Percentiles rank a stretch among this genome's conserved stretches.
Evolutionary conservation across 805 yeast species (phyloP).

Genomic region (Metschnikowia vanudenii): DNA sequence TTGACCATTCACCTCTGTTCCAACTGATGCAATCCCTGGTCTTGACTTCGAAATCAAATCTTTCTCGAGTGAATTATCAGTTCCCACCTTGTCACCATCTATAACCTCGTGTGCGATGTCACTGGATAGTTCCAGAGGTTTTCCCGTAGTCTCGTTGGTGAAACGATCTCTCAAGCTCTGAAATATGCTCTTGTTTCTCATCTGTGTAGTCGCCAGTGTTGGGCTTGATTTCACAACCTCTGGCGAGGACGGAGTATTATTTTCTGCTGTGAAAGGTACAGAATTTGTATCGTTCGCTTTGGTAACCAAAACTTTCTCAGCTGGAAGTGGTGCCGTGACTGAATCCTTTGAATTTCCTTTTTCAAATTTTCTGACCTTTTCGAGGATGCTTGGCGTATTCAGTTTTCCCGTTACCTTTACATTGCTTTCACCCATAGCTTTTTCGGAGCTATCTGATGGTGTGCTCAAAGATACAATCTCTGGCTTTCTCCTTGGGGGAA

Average conservation of each 20-base stretch:
- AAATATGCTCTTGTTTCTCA: conserved; percentile 31
- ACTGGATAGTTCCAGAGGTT: neutral
- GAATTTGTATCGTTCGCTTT: neutral
- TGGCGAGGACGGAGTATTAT: neutral
- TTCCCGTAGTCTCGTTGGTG: conserved; percentile 13
- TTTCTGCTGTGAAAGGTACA: neutral
- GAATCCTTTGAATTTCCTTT: neutral
- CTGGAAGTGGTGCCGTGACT: neutral
- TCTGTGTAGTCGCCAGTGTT: conserved; percentile 10
- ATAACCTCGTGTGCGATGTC: neutral
- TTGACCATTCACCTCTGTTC: neutral
- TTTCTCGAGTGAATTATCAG: neutral
- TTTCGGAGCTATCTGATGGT: neutral
- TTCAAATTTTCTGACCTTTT: conserved; percentile 10
- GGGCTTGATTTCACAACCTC: conserved; percentile 1
- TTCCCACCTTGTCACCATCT: neutral
- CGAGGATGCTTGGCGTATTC: conserved; percentile 9
- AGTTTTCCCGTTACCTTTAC: neutral
- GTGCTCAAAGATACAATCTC: neutral
- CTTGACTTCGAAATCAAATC: neutral
- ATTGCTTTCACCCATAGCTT: neutral
- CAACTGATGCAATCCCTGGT: no score
- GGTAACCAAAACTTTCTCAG: neutral
- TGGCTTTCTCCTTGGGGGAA: neutral
- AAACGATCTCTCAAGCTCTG: conserved; percentile 35